Evolutionary conservation across 352 stramenopile genomes (phyloP).

Genomic region (Thalassiosira ordinaria): DNA sequence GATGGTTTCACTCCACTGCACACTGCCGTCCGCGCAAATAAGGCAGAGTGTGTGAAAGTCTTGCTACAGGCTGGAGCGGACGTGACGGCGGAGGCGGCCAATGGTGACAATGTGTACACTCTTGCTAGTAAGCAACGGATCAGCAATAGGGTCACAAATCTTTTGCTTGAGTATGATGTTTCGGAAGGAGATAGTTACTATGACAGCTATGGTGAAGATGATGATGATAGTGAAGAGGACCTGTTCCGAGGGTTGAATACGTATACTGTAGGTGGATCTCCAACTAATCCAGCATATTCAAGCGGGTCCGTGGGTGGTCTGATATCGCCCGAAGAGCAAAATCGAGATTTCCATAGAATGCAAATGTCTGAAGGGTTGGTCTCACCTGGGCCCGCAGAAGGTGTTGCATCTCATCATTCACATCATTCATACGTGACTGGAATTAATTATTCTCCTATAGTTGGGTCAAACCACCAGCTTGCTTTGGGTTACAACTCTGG

Average conservation of each 20-base stretch:
- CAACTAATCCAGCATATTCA: constrained; percentile 13
- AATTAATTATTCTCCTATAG: constrained; percentile 14
- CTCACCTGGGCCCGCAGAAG: background rate
- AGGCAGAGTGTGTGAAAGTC: constrained; percentile 43
- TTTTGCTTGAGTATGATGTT: constrained; percentile 46
- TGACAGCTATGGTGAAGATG: constrained; percentile 4
- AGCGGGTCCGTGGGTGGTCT: too few relatives aligned
- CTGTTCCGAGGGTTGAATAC: constrained; percentile 43
- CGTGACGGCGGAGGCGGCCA: constrained; percentile 14
- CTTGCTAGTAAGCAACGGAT: constrained; percentile 34
- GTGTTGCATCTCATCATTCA: constrained; percentile 14
- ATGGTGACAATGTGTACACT: constrained; percentile 35
- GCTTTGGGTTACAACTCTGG: background rate
- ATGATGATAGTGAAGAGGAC: constrained; percentile 12
- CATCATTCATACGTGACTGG: too few relatives aligned
- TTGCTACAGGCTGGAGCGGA: constrained; percentile 49
- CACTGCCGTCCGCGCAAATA: constrained; percentile 44
- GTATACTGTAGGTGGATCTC: constrained; percentile 24
- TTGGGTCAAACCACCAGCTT: background rate
- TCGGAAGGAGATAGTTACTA: constrained; percentile 7
- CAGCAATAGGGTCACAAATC: constrained; percentile 27
- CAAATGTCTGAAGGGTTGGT: too few relatives aligned
- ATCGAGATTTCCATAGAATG: too few relatives aligned
- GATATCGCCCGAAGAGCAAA: constrained; percentile 9
- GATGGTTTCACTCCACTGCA: constrained; percentile 50